These are phyloP conservation scores for Colletotrichum spaethianum DNA, from an alignment of 2,329 filamentous ascomycete species.

Conservation along the genomic window DNA sequence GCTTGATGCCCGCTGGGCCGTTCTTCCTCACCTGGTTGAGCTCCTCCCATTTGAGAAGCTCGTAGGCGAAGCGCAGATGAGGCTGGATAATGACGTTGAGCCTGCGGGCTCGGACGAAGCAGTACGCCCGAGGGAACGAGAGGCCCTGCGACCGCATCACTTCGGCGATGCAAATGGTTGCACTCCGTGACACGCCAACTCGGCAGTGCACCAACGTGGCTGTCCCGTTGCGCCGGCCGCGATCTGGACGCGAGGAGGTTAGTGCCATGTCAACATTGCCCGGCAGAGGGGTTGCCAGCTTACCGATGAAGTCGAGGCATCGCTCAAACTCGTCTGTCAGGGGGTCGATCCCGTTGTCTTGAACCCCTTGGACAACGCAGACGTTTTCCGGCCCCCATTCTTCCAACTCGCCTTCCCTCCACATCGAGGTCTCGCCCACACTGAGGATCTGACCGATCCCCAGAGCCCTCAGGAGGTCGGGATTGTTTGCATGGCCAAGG, in stretches of 20 bases:
- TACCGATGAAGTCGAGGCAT: conserved; percentile 94
- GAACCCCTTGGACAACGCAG: conserved; percentile 85
- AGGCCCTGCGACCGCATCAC: conserved; percentile 88
- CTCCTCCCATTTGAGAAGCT: conserved; percentile 97
- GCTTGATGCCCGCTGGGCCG: conserved; percentile 62
- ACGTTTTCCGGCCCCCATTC: conserved; percentile 85
- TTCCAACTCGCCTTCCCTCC: conserved; percentile 79
- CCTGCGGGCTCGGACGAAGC: conserved; percentile 91
- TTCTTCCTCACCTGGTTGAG: conserved; percentile 68
- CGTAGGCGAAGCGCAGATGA: conserved; percentile 93
- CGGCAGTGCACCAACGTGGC: conserved; percentile 96
- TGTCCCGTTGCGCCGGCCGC: conserved; percentile 80
- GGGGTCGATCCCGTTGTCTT: conserved; percentile 97
- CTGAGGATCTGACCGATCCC: conserved; percentile 92
- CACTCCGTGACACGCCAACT: conserved; percentile 94
- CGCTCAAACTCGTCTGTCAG: conserved; percentile 87
- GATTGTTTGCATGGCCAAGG: conserved; percentile 93
- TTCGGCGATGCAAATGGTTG: conserved; percentile 99
- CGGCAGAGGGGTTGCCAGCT: conserved; percentile 52
- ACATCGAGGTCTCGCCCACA: conserved; percentile 89
- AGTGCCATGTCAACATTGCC: not conserved
- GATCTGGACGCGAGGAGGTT: conserved; percentile 67
- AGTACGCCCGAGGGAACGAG: conserved; percentile 94
- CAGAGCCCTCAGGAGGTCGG: conserved; percentile 81
- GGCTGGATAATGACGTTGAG: conserved; percentile 99